Base-by-base conservation (phyloP, 2,329 filamentous ascomycete genomes). In the Aspergillus brunneoviolaceus region DNA sequence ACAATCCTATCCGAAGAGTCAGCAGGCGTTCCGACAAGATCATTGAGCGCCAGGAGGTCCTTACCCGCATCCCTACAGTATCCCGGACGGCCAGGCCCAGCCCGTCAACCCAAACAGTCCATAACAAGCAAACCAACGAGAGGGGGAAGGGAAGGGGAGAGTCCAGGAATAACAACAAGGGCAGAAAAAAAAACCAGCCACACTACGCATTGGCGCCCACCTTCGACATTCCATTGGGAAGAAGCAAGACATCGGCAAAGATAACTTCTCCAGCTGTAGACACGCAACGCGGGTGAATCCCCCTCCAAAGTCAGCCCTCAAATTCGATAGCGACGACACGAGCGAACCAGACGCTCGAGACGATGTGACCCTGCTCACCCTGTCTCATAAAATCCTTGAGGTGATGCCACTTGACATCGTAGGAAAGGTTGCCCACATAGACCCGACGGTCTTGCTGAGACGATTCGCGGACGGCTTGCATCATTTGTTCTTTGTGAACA, bases 171-270 rank as follows among this genome's bases (percentile, higher is more conserved):
- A 83, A 72, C 72, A 67, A 72, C 27, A 83, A 83, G 63, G 64
- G 67, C 66, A 83, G 82, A 89, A 81, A 78, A 10, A 65, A 64
- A 82, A 89, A 81, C 90, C 91, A 91, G 87, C 89, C 89, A 88
- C 86, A 88, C 90, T 89, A 93, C 85, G 83, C 87, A 84, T 90
- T 90, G 85, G 89, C 88, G 92, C 91, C 92, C 93, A 98, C 94
- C 94, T 99, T 99, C 91, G 94, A 98, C 95, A 99, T 99, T 93
- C 95, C 95, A 87, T 99, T 99, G 76, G 95, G 95, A 89, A 99
- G 92, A 81, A 96, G 86, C 82, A 99, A 89, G 77, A 99, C 95
- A 86, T 99, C 95, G 84, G 95, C 95, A 84, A 96, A 99, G 83
- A 98, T 88, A 79, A 99, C 95, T 81, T 98, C 94, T 86, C 95